Base-by-base conservation (phyloP, 2,329 filamentous ascomycete genomes). In the Colletotrichum sojae region DNA sequence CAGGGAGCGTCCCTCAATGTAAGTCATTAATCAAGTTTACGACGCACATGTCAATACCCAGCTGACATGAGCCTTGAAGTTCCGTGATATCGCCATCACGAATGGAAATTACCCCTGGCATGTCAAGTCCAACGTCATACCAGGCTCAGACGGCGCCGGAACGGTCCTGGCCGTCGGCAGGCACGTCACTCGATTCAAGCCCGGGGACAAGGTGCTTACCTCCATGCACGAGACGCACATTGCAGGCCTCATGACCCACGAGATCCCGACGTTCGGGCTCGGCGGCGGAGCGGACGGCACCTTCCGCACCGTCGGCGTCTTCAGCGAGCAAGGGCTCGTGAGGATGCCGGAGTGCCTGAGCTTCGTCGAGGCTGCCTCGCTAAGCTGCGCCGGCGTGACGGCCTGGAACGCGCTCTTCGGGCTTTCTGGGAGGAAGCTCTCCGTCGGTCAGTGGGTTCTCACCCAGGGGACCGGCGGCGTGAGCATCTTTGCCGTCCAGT, bases 401-500 rank as follows among this genome's bases (percentile, higher is more conserved):
- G 85, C 86, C 2, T 89, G 87, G 88, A 89, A 89, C 71, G 85
- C 85, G 6, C 76, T 89, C 4, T 89, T 85, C 58, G 87, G 87
- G 0, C 73, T 89, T 27, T 77, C 78, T 70, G 80, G 75, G 76
- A 81, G 16, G 79, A 63, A 71, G 2, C 51, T 81, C 22, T 71
- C 59, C 3, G 73, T 79, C 0, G 81, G 80, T 1, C 74, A 83
- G 8, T 76, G 74, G 67, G 79, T 84, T 0, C 74, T 84, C 8
- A 81, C 79, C 0, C 80, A 82, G 61, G 83, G 82, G 8, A 83
- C 82, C 1, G 82, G 83, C 1, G 83, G 82, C 3, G 82, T 84
- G 3, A 78, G 75, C 48, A 75, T 83, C 20, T 81, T 82, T 40
- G 78, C 80, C 1, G 78, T 82, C 1, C 80, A 82, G 64, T 82